These are phyloP conservation scores for Cystofilobasidium ferigula DNA, from an alignment of 768 basidiomycete genomes.

Conservation along the genomic window DNA sequence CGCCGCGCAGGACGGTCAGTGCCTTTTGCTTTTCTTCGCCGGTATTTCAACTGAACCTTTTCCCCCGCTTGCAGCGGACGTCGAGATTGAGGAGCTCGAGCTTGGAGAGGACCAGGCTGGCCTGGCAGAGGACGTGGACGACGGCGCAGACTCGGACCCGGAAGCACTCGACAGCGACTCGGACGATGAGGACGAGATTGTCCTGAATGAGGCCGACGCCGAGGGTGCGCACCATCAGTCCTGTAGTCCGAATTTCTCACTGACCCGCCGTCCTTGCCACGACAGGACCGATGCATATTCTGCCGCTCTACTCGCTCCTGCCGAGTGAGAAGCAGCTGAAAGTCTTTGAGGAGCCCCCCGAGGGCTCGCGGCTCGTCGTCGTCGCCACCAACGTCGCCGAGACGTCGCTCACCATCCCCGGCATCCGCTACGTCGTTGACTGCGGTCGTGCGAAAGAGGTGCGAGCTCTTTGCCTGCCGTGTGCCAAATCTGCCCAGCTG, in stretches of 20 bases:
- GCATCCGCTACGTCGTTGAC: slow-evolving; percentile 95
- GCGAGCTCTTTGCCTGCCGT: slow-evolving; percentile 18
- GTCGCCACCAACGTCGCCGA: slow-evolving; percentile 95
- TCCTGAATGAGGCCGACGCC: slow-evolving; percentile 53
- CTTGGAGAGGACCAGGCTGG: slow-evolving; percentile 48
- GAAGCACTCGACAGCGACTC: slow-evolving; percentile 57
- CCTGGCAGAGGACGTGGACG: slow-evolving; percentile 52
- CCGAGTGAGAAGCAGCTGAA: slow-evolving; percentile 89
- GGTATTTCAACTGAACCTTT: neutral
- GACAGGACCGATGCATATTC: slow-evolving; percentile 80
- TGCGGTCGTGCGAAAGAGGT: slow-evolving; percentile 92
- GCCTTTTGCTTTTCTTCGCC: neutral
- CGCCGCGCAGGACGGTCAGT: slow-evolving; percentile 18
- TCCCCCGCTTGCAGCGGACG: slow-evolving; percentile 30
- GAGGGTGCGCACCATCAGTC: slow-evolving; percentile 40
- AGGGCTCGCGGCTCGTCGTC: slow-evolving; percentile 72
- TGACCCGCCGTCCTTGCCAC: neutral
- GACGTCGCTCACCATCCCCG: slow-evolving; percentile 92
- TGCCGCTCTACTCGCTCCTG: slow-evolving; percentile 85
- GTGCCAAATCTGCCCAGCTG: neutral
- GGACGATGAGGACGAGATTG: slow-evolving; percentile 50
- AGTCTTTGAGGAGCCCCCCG: slow-evolving; percentile 76
- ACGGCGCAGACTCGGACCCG: slow-evolving; percentile 46
- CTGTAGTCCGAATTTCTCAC: neutral
- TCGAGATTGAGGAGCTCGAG: slow-evolving; percentile 40